Evolutionary conservation across 2,329 filamentous ascomycete genomes (phyloP), one percentile per base, ranked within the genome.

Genomic region (Alternaria burnsii): DNA sequence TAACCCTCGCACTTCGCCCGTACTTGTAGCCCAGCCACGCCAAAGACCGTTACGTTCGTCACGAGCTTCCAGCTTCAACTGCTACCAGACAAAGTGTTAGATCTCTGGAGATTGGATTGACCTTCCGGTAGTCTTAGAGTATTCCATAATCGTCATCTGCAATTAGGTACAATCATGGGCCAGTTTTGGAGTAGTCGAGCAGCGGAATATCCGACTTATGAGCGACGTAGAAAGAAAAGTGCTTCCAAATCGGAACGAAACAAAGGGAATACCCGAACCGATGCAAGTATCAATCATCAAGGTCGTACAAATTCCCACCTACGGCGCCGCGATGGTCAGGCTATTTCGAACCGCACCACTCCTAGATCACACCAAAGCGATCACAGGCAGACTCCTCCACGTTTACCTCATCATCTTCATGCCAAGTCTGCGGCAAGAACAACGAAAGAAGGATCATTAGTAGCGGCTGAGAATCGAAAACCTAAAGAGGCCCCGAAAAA

Each of bases 101-200:
- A 36, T 24, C 20, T 9, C 14, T 14, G 3, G 10, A 16, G 11
- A 22, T 48, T 36, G 4, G 9, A 24, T 4, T 16, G 5, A 20
- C 6, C 7, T 48, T 7, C 14, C 14, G 8, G 20, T 16, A 5
- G 9, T 34, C 32, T 3, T 16, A 3, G 20, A 16, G 1, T n/a
- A 9, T 34, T 12, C n/a, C 34, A 24, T 2, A 20, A 14, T n/a
- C 18, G 2, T 11, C 5, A 6, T 34, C 36, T 40, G 16, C 46
- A 26, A 36, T 4, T 9, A 36, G 5, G 20, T n/a, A 24, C 41
- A 18, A 30, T 18, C 34, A 63, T 63, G 61, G 61, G 61, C 47
- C 61, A 63, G 48, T 40, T 48, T 10, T 38, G 57, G 20, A 63
- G 61, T 42, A 46, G 20, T 12, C 50, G 57, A 34, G 5, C 50